These are phyloP conservation scores for Colletotrichum orbiculare DNA, from an alignment of 2,329 filamentous ascomycete genomes.

Conservation along the genomic window DNA sequence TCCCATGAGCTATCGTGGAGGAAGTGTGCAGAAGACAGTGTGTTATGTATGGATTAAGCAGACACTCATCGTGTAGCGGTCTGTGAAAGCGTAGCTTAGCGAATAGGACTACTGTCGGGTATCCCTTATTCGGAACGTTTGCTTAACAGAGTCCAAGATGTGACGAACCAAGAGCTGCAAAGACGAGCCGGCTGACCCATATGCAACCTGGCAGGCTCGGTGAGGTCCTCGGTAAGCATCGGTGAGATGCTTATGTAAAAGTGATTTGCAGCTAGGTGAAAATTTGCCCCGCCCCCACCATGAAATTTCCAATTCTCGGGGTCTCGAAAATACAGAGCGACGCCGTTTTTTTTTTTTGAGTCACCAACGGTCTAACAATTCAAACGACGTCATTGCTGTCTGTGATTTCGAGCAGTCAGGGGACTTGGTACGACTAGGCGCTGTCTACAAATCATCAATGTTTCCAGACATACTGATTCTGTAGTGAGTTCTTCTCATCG, in stretches of 20 bases:
- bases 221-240: background rate
- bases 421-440: too few species aligned
- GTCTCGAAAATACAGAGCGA: conserved; percentile 2
- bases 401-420: too few species aligned
- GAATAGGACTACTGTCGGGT: too few species aligned
- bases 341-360: conserved; percentile 7
- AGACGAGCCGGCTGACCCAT: background rate
- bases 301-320: conserved; percentile 37
- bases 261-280: conserved; percentile 22
- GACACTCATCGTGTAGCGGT: too few species aligned
- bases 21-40: too few species aligned
- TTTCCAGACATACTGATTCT: background rate
- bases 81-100: too few species aligned
- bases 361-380: conserved; percentile 3
- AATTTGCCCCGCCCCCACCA: conserved; percentile 40
- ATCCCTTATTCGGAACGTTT: too few species aligned
- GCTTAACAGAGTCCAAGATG: too few species aligned
- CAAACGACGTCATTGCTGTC: background rate
- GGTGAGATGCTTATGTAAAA: conserved; percentile 37
- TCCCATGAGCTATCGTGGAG: too few species aligned
- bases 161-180: too few species aligned
- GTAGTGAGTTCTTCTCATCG: background rate
- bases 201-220: background rate
- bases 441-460: background rate
- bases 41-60: too few species aligned